phyloP scores from a whole-genome alignment of 2,329 filamentous ascomycete genomes.

The Neonectria punicea region DNA sequence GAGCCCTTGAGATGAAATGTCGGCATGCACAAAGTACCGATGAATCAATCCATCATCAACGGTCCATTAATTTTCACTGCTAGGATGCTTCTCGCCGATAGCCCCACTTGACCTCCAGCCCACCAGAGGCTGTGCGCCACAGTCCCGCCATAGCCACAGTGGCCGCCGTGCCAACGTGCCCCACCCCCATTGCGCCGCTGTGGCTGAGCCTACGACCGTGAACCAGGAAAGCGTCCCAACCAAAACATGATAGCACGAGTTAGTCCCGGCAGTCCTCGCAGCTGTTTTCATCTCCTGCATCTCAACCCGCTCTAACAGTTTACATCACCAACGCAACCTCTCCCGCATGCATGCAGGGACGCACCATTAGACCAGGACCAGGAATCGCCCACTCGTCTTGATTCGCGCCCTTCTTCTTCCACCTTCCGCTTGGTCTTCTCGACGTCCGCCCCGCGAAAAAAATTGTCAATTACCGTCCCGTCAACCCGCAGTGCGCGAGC shows the following conservation, averaged over 20 bases:
- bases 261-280: background rate
- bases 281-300: background rate
- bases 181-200: background rate
- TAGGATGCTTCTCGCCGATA: slow-evolving; percentile 22
- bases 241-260: slow-evolving; percentile 21
- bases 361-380: slow-evolving; percentile 23
- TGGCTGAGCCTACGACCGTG: slow-evolving; percentile 15
- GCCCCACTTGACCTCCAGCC: background rate
- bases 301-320: slow-evolving; percentile 16
- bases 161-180: background rate
- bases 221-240: background rate
- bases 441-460: slow-evolving; percentile 23
- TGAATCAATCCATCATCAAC: slow-evolving; percentile 30
- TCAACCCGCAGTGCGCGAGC: slow-evolving; percentile 17
- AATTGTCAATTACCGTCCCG: slow-evolving; percentile 2
- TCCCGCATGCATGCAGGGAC: slow-evolving; percentile 14
- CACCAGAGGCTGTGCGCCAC: slow-evolving; percentile 6
- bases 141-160: slow-evolving; percentile 11
- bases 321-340: slow-evolving; percentile 8
- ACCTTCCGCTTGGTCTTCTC: slow-evolving; percentile 22
- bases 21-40: slow-evolving; percentile 21
- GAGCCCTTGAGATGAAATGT: slow-evolving; percentile 24
- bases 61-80: slow-evolving; percentile 39
- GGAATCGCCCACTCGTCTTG: slow-evolving; percentile 13
- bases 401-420: slow-evolving; percentile 31